Conservation (phyloP, 177 flowering plant species). For the Vitis hybrid region DNA sequence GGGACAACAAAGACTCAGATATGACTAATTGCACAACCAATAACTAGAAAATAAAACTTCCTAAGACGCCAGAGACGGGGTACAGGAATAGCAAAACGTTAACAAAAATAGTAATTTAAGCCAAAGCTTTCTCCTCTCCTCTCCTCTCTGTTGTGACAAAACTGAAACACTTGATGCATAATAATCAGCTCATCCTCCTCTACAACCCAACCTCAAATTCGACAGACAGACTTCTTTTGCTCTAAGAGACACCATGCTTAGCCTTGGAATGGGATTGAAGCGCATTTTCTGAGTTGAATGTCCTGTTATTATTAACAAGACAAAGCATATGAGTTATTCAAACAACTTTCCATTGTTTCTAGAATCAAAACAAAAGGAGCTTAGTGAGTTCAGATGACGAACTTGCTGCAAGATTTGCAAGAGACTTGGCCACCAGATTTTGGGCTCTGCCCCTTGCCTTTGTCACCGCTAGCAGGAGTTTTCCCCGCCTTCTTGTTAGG, state of each 20-base stretch:
- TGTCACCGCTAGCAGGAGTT: constrained; percentile 23
- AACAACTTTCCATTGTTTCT: background rate
- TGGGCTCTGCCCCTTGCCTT: constrained; percentile 30
- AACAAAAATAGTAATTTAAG: too few species aligned
- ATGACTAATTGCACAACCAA: too few species aligned
- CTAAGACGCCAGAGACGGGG: too few species aligned
- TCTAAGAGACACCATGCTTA: constrained; percentile 5
- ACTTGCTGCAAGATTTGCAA: constrained; percentile 61
- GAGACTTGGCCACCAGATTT: constrained; percentile 40
- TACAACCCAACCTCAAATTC: too few species aligned
- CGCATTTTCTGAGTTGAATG: constrained; percentile 10
- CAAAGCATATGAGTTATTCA: background rate
- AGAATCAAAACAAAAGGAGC: background rate
- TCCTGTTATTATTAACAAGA: background rate
- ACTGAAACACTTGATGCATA: too few species aligned
- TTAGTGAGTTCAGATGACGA: constrained; percentile 2
- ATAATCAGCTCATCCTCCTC: too few species aligned
- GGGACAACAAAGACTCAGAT: too few species aligned
- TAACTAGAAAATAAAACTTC: too few species aligned
- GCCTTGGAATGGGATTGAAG: constrained; percentile 10
- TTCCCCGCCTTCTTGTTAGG: constrained; percentile 46
- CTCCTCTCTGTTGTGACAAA: too few species aligned
- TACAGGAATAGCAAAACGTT: too few species aligned
- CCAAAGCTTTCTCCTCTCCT: too few species aligned
- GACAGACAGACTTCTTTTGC: too few species aligned